Base-by-base conservation (phyloP, 208 protist genomes). In the Herpetomonas samuelpessoai region DNA sequence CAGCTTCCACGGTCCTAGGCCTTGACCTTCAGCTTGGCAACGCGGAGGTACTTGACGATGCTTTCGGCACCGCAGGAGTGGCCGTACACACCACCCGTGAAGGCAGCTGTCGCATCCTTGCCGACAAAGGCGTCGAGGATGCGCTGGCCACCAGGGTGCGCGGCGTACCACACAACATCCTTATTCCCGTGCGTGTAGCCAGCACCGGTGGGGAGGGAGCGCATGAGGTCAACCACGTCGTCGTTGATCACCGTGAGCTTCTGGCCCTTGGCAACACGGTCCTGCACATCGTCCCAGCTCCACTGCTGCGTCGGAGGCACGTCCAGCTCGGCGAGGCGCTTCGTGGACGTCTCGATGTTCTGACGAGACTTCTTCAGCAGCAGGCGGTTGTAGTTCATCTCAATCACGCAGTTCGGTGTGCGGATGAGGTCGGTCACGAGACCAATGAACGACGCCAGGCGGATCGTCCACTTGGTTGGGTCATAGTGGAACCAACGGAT, bases 401-500 rank as follows among this genome's bases (percentile, higher is more conserved):
- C 81, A 45, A 90, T 84, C 28, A 91, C 74, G 28, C 66, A 58
- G 35, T 87, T 71, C 38, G 79, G 80, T 19, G 71, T 88, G 55
- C 79, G 80, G 22, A 83, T 63, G 25, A 97, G 71, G 51, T 91
- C 73, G 62, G 62, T 84, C 2, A 81, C 74, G 28, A 87, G 19
- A 19, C 90, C 82, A 3, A 95, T 7, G 31, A 80, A 62, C n/a
- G 69, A 68, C 45, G 52, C 79, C 2, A 65, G 26, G 45, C 82
- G 77, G 65, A 97, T 96, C 45, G 83, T 62, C 84, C 83, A 93
- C 70, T 96, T 95, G 57, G 90, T 95, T 18, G 92, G 92, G 76
- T 97, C 91, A 70, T 79, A 97, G 70, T 95, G 83, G 71, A 88
- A 93, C 78, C 81, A 95, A 64, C 84, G 82, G 62, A 96, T 82